Conservation (phyloP, 169 alveolate species). For the Plasmodium malariae region DNA sequence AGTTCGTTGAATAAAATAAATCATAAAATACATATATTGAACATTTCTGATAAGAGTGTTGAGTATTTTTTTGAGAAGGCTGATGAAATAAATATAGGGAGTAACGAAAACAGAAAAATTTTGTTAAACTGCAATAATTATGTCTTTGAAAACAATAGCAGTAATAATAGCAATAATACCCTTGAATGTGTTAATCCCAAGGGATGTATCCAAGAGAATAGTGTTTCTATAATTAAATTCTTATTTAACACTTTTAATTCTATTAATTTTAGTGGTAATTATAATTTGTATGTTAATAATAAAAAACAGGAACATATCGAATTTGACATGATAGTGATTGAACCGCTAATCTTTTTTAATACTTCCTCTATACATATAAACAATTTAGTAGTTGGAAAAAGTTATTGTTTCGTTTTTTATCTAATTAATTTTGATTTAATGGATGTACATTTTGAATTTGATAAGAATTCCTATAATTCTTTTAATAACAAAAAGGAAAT, state of each 20-base stretch:
- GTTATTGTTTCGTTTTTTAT: conserved; percentile 68
- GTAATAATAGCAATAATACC: conserved; percentile 8
- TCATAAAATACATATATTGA: conserved; percentile 25
- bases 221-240: conserved; percentile 26
- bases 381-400: conserved; percentile 67
- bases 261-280: conserved; percentile 12
- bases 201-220: conserved; percentile 38
- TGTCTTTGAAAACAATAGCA: neutral
- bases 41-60: conserved; percentile 23
- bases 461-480: conserved; percentile 54
- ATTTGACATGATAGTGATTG: conserved; percentile 31
- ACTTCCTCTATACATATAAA: conserved; percentile 65
- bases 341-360: conserved; percentile 58
- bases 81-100: neutral
- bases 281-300: conserved; percentile 37
- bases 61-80: conserved; percentile 41
- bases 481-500: conserved; percentile 60
- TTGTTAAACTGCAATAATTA: neutral
- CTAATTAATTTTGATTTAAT: conserved; percentile 64
- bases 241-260: conserved; percentile 34
- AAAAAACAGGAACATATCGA: conserved; percentile 15
- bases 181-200: conserved; percentile 50
- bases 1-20: conserved; percentile 18
- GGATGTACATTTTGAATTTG: conserved; percentile 69
- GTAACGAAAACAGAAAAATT: neutral